A percentile compares a stretch with the other conserved stretches of the same genome.
Conservation (phyloP, 768 basidiomycete species). For the Amanita pallidorosea region DNA sequence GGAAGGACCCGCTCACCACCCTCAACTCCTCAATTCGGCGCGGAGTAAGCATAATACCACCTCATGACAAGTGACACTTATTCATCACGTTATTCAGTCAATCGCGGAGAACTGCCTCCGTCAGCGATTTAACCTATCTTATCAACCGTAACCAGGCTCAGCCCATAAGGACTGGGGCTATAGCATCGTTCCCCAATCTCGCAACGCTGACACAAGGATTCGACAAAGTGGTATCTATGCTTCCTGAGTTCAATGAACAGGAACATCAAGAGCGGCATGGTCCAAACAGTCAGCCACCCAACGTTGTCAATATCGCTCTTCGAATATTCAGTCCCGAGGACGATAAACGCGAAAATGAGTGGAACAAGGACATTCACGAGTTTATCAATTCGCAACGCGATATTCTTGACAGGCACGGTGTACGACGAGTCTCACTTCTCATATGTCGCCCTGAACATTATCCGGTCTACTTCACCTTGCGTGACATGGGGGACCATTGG, state of each 20-base stretch:
- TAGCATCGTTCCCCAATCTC: slow-evolving; percentile 82
- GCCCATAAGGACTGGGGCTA: slow-evolving; percentile 82
- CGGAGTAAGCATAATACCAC: slow-evolving; percentile 22
- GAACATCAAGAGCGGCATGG: slow-evolving; percentile 77
- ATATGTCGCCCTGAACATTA: slow-evolving; percentile 89
- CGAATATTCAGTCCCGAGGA: slow-evolving; percentile 78
- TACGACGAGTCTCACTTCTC: slow-evolving; percentile 86
- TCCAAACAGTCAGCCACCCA: slow-evolving; percentile 62
- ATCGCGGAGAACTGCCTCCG: slow-evolving; percentile 76
- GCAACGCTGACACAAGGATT: slow-evolving; percentile 63
- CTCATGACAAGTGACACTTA: slow-evolving; percentile 1
- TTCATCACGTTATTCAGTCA: slow-evolving; percentile 26
- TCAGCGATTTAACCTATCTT: slow-evolving; percentile 92
- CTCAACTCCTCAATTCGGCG: slow-evolving; percentile 60
- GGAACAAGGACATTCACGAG: slow-evolving; percentile 60
- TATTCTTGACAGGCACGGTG: slow-evolving; percentile 61
- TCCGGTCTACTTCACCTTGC: slow-evolving; percentile 89
- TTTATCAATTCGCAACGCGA: slow-evolving; percentile 61
- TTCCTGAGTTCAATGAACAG: slow-evolving; percentile 62
- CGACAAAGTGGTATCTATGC: slow-evolving; percentile 54
- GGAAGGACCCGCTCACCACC: slow-evolving; percentile 83
- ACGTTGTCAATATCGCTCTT: slow-evolving; percentile 90
- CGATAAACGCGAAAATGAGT: slow-evolving; percentile 66
- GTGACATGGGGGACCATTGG: slow-evolving; percentile 67
- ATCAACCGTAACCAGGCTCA: slow-evolving; percentile 81